phyloP scores from a whole-genome alignment of 805 yeast genomes.

The Candida germanica region DNA sequence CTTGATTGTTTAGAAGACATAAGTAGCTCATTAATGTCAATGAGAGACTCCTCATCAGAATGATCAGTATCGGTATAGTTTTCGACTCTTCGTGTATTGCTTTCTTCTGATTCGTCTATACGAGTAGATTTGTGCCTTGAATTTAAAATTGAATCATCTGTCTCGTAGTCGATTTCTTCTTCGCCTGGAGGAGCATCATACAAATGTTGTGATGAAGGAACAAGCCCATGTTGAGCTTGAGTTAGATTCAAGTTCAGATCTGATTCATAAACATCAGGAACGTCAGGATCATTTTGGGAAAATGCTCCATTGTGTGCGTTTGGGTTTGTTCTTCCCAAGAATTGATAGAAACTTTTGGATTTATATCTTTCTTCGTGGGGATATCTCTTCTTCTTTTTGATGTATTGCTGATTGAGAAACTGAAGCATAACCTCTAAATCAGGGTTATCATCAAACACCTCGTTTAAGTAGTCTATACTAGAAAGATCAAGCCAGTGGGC shows the following conservation, averaged over 20 bases:
- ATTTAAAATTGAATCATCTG: slow-evolving; percentile 4
- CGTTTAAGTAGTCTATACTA: slow-evolving; percentile 33
- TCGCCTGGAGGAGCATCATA: not conserved
- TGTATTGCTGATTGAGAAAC: slow-evolving; percentile 34
- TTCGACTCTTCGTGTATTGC: not conserved
- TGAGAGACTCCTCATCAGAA: slow-evolving; percentile 4
- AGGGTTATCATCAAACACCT: slow-evolving; percentile 32
- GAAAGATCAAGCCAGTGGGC: slow-evolving; percentile 43
- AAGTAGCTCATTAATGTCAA: slow-evolving; percentile 2
- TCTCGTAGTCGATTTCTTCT: slow-evolving; percentile 2
- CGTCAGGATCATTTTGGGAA: slow-evolving; percentile 7
- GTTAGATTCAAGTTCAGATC: too few relatives aligned
- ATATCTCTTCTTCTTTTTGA: slow-evolving; percentile 26
- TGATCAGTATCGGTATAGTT: not conserved
- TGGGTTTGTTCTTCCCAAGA: slow-evolving; percentile 23
- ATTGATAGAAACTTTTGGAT: slow-evolving; percentile 35
- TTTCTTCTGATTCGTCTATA: slow-evolving; percentile 8
- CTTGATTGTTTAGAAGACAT: not conserved
- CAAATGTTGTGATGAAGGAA: too few relatives aligned
- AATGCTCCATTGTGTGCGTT: slow-evolving; percentile 5
- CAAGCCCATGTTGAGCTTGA: too few relatives aligned
- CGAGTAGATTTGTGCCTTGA: slow-evolving; percentile 1
- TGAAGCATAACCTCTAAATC: slow-evolving; percentile 32
- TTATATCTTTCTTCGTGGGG: slow-evolving; percentile 40
- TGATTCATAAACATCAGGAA: slow-evolving; percentile 2